Base-by-base conservation (phyloP, 75 land plant species). In the Gnetum montanum region DNA sequence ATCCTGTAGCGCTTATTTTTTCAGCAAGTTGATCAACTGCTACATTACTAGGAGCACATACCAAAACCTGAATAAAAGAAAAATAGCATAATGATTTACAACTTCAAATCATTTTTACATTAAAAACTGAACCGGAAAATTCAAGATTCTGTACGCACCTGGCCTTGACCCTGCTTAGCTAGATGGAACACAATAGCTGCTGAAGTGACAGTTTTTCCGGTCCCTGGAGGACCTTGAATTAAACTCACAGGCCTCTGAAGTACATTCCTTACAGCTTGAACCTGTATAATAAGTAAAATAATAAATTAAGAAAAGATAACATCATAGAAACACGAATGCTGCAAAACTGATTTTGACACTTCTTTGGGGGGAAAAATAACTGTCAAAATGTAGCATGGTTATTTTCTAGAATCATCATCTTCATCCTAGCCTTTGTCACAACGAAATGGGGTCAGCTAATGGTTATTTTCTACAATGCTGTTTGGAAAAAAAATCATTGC, bases 21-120 rank as follows among this genome's bases (percentile, higher is more conserved):
- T 95, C 99, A 15, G 99, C 85, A 37, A 95, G 81, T 49, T 95
- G 99, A 54, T 95, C 99, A 48, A 95, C 99, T 43, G 99, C 99
- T 22, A 95, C 99, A 68, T 95, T 95, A 66, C 99, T 95, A 20
- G 99, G 99, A 30, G 99, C 99, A 86, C 99, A 95, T 8, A 95
- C 99, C 57, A 95, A 68, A 18, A 95, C 99, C 99, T 95, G 62
- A 11, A 28, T 8, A 31, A 34, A 33, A 54, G 8, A 38, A 3
- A 43, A 19, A 4, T n/a, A n/a, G n/a, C n/a, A n/a, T n/a, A n/a
- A 19, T 15, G 19, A 3, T 8, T 11, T 6, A 16, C 16, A 43
- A 18, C 10, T 23, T 4, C 13, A 11, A n/a, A n/a, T 6, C 28
- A 40, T 20, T 54, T 6, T 15, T 23, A 61, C 2, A 44, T 49